phyloP scores from a whole-genome alignment of 1,284 basidiomycete species.

The Filobasidium uniguttulatum region DNA sequence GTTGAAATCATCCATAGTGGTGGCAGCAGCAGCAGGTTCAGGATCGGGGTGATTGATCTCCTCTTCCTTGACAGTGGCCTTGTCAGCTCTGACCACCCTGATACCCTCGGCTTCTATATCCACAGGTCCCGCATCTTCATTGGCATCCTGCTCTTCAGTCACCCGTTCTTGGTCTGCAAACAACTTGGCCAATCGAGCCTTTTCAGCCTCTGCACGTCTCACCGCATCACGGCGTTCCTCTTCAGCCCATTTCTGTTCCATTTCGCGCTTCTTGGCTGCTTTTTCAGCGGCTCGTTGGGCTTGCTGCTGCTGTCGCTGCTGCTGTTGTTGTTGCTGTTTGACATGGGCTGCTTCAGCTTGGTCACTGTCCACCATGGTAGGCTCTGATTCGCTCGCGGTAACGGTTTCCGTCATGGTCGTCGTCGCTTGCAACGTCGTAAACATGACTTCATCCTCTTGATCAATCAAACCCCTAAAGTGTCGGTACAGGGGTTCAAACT shows the following conservation, averaged over 20 bases:
- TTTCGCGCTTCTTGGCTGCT: conserved; percentile 18
- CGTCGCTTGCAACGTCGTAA: too few relatives aligned
- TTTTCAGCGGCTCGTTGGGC: too few relatives aligned
- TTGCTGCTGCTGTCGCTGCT: background rate
- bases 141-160: conserved; percentile 1
- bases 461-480: too few relatives aligned
- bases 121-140: background rate
- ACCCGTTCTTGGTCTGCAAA: conserved; percentile 11
- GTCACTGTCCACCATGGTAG: too few relatives aligned
- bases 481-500: conserved; percentile 34
- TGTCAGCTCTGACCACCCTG: too few relatives aligned
- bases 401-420: conserved; percentile 16
- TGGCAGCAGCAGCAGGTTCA: too few relatives aligned
- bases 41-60: too few relatives aligned
- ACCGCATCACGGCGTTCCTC: conserved; percentile 27
- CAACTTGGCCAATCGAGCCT: conserved; percentile 5
- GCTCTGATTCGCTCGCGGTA: too few relatives aligned
- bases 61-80: too few relatives aligned
- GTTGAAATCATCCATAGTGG: too few relatives aligned
- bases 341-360: too few relatives aligned
- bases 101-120: conserved; percentile 8
- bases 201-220: conserved; percentile 21
- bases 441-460: too few relatives aligned
- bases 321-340: background rate
- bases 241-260: conserved; percentile 29